Conservation (phyloP, 129 eudicot species). For the Arctium lappa region DNA sequence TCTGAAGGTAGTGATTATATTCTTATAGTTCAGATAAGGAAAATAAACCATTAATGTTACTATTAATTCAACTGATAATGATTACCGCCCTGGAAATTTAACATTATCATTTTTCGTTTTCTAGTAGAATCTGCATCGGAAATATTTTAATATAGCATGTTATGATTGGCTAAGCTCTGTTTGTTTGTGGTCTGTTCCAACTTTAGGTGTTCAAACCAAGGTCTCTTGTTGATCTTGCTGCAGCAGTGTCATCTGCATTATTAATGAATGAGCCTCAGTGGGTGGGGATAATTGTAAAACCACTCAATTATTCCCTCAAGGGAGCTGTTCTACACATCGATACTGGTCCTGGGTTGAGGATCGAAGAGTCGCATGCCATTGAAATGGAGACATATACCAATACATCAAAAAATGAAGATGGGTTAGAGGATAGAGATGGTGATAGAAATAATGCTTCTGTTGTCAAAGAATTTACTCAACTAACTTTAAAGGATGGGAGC, state of each 20-base stretch:
- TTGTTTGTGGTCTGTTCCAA: background rate
- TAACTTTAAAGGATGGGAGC: constrained; percentile 66
- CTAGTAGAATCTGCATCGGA: background rate
- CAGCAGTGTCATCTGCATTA: constrained; percentile 91
- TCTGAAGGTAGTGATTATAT: constrained; percentile 57
- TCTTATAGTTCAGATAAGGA: background rate
- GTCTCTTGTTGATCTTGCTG: constrained; percentile 93
- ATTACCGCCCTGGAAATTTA: background rate
- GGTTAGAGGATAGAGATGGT: constrained; percentile 13
- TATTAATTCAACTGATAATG: background rate
- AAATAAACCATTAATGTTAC: background rate
- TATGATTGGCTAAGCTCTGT: constrained; percentile 12
- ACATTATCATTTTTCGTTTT: background rate
- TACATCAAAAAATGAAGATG: constrained; percentile 24
- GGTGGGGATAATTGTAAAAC: constrained; percentile 89
- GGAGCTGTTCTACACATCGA: constrained; percentile 91
- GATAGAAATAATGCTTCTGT: constrained; percentile 27
- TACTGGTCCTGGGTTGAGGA: constrained; percentile 88
- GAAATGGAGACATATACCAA: constrained; percentile 63
- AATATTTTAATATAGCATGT: background rate
- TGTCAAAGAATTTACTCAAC: constrained; percentile 38
- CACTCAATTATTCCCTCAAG: constrained; percentile 75
- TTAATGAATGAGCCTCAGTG: constrained; percentile 95
- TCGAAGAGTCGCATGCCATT: constrained; percentile 55
- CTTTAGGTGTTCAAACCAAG: constrained; percentile 86